Evolutionary conservation across 2,329 filamentous ascomycete species (phyloP).

Genomic region (Colletotrichum caudatum): DNA sequence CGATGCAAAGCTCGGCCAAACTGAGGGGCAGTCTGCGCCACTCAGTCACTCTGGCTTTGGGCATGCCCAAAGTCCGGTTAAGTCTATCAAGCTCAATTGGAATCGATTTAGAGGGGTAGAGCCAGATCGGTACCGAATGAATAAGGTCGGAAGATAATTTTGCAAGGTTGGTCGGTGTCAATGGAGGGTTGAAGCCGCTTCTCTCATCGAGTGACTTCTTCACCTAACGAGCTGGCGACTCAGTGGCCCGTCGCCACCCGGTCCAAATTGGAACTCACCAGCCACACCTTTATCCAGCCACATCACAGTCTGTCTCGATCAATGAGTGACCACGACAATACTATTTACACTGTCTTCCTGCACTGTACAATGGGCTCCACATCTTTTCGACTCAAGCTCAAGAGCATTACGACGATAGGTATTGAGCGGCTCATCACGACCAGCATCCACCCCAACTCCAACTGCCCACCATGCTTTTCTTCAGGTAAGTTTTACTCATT

Average conservation of each 20-base stretch:
- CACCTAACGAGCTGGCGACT: constrained; percentile 27
- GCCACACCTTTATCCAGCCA: constrained; percentile 15
- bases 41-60: constrained; percentile 68
- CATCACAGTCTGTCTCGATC: not conserved
- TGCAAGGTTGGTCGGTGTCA: not conserved
- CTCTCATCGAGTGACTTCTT: not conserved
- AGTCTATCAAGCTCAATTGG: not conserved
- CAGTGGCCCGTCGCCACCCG: constrained; percentile 23
- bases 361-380: constrained; percentile 22
- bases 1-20: constrained; percentile 89
- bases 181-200: constrained; percentile 4
- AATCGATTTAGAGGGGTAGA: not conserved
- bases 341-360: constrained; percentile 2
- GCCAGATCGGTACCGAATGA: not conserved
- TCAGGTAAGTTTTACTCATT: constrained; percentile 51
- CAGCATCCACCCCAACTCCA: constrained; percentile 26
- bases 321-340: not conserved
- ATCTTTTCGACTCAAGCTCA: constrained; percentile 25
- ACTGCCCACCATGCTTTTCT: constrained; percentile 57
- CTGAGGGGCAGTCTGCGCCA: constrained; percentile 90
- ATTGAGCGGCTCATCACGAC: constrained; percentile 32
- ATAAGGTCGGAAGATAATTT: not conserved
- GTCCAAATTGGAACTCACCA: not conserved
- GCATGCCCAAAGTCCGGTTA: constrained; percentile 45
- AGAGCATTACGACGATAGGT: constrained; percentile 28